Evolutionary conservation across 441 rosid species (phyloP).

Genomic region (Omphalea diandra): DNA sequence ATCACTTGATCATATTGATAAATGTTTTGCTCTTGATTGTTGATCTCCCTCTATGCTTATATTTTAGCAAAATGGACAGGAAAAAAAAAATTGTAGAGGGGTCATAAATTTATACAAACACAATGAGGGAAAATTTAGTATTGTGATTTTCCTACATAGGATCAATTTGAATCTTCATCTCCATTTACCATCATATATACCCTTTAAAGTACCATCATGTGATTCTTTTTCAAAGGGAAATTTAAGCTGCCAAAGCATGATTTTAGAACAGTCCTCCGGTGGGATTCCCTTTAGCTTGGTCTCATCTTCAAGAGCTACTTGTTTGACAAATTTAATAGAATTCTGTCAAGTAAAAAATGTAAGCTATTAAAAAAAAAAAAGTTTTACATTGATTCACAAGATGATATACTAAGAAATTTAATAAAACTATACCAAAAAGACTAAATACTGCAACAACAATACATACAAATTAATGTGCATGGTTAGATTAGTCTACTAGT

Average conservation of each 20-base stretch:
- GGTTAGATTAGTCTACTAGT: too few relatives aligned
- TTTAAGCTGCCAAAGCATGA: conserved; percentile 85
- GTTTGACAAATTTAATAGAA: conserved; percentile 81
- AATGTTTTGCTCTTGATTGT: background rate
- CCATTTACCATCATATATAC: background rate
- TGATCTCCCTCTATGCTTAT: background rate
- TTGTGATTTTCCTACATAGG: background rate
- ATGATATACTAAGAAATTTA: too few relatives aligned
- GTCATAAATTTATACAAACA: background rate
- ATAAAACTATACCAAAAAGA: too few relatives aligned
- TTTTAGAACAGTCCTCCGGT: conserved; percentile 68
- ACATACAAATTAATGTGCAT: too few relatives aligned
- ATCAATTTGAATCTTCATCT: conserved; percentile 5
- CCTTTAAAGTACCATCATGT: conserved; percentile 1
- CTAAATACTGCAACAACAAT: too few relatives aligned
- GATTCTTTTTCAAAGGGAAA: conserved; percentile 32
- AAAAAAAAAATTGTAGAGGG: background rate
- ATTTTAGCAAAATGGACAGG: background rate
- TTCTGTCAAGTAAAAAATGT: conserved; percentile 43
- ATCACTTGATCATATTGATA: background rate
- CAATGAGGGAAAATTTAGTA: background rate
- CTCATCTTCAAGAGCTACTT: conserved; percentile 84
- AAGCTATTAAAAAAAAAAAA: background rate
- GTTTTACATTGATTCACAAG: background rate
- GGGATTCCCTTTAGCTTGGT: conserved; percentile 77